Conservation (phyloP, 2,329 filamentous ascomycete genomes). For the Trichoderma asperellum region DNA sequence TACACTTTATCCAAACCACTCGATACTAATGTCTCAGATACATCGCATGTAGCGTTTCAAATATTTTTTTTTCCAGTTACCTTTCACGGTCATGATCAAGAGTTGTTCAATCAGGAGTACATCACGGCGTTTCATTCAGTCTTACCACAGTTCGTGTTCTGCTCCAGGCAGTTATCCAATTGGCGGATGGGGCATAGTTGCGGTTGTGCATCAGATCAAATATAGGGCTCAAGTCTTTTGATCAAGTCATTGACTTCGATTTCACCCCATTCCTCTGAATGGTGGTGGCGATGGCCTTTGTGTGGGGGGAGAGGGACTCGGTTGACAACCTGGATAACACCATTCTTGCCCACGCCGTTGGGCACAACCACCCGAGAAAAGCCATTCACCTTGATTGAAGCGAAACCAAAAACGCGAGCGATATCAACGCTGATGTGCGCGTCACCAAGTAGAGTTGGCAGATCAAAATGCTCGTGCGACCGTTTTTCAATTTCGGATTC, state of each 20-base stretch:
- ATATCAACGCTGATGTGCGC: slow-evolving; percentile 74
- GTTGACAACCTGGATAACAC: slow-evolving; percentile 78
- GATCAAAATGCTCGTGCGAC: slow-evolving; percentile 60
- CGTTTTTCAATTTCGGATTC: slow-evolving; percentile 36
- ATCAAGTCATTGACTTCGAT: slow-evolving; percentile 40
- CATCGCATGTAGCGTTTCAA: neutral
- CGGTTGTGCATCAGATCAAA: slow-evolving; percentile 27
- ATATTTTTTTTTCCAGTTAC: neutral
- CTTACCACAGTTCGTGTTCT: neutral
- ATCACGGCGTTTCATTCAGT: neutral
- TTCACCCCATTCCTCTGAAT: slow-evolving; percentile 24
- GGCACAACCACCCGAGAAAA: slow-evolving; percentile 66
- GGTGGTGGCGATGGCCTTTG: slow-evolving; percentile 15
- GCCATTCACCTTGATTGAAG: slow-evolving; percentile 76
- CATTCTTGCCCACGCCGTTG: slow-evolving; percentile 76
- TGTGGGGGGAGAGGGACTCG: slow-evolving; percentile 77
- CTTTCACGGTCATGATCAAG: neutral
- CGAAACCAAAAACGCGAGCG: slow-evolving; percentile 66
- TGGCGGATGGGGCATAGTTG: neutral
- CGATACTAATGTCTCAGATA: neutral
- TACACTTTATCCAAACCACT: neutral
- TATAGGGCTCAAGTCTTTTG: slow-evolving; percentile 37
- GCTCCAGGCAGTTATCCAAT: neutral
- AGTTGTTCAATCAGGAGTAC: slow-evolving; percentile 6
- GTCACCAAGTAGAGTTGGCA: slow-evolving; percentile 72